Evolutionary conservation across 2,329 filamentous ascomycete species (phyloP), one percentile per base, ranked within the genome.

Genomic region (Calonectria pteridis): DNA sequence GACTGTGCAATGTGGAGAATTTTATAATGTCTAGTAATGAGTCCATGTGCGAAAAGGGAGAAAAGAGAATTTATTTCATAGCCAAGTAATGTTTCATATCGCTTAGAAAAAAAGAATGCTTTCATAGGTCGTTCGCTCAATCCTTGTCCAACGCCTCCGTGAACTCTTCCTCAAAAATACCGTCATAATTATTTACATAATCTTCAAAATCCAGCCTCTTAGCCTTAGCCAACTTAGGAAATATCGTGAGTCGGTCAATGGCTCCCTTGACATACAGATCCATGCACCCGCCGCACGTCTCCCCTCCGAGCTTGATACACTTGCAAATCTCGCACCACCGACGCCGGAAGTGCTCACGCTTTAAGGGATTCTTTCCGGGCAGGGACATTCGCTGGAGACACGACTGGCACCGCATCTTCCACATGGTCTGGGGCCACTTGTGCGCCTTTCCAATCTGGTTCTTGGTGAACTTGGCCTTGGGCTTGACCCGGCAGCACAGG

Each of bases 331-430:
- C 46, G 58, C 77, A 79, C 71, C 73, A 73, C 20, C 26, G 31
- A 14, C 72, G 73, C 6, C 72, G 67, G 26, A 58, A 51, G 43
- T 73, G 35, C 31, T 79, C 76, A n/a, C 73, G 55, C 2, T 68
- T 43, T 1, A 43, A 46, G 1, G 58, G 37, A n/a, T 68, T 77
- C 29, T 18, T 63, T 0, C 16, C 4, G 4, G 67, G 29, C 6
- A 46, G 40, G 18, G 68, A 71, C 71, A 76, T 73, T 18, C 26
- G 40, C 62, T 58, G 29, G 6, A 75, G 63, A 23, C 77, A 77
- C 9, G 26, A 18, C 10, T 53, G 31, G 43, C 77, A 79, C 6
- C 68, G 69, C 72, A 76, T 69, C 37, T 65, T 79, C 76, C 77
- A 79, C 6, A 64, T 28, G 0, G 68, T 76, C 13, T 68, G 35